These are phyloP conservation scores for Fusarium keratoplasticum DNA, from an alignment of 2,329 filamentous ascomycete species.

Conservation along the genomic window DNA sequence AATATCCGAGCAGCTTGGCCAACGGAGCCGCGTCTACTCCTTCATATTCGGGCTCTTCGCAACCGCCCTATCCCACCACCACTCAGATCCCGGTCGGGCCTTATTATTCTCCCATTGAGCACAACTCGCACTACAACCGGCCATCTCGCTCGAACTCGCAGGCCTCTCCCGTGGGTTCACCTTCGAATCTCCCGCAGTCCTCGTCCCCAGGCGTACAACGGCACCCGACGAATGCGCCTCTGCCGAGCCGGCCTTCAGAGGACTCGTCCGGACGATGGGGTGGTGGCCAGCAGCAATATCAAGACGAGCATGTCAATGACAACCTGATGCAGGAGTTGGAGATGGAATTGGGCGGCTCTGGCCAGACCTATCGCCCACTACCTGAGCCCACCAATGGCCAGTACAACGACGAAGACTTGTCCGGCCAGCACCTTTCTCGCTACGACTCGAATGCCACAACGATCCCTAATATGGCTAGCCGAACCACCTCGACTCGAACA, in stretches of 20 bases:
- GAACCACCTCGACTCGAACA: conserved; percentile 35
- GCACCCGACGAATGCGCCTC: conserved; percentile 70
- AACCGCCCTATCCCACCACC: conserved; percentile 64
- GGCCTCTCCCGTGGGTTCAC: conserved; percentile 60
- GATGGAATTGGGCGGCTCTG: conserved; percentile 59
- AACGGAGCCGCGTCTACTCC: conserved; percentile 55
- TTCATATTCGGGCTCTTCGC: conserved; percentile 51
- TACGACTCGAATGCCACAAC: conserved; percentile 65
- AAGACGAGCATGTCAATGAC: conserved; percentile 58
- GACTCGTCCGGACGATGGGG: conserved; percentile 54
- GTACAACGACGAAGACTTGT: conserved; percentile 58
- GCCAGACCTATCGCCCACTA: conserved; percentile 51
- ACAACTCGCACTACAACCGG: conserved; percentile 58
- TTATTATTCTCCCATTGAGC: conserved; percentile 60
- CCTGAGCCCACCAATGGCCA: conserved; percentile 58
- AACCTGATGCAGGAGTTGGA: conserved; percentile 70
- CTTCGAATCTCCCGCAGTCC: conserved; percentile 54
- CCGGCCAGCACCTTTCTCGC: conserved; percentile 56
- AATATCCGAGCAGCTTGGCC: conserved; percentile 52
- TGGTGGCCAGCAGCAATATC: conserved; percentile 49
- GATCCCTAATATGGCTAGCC: conserved; percentile 41
- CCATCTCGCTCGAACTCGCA: conserved; percentile 63
- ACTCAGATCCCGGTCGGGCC: conserved; percentile 66
- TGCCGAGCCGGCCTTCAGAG: conserved; percentile 65
- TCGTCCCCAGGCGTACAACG: conserved; percentile 61